These are phyloP conservation scores for Plectranthus barbatus DNA, from an alignment of 257 asterid species.

Conservation along the genomic window DNA sequence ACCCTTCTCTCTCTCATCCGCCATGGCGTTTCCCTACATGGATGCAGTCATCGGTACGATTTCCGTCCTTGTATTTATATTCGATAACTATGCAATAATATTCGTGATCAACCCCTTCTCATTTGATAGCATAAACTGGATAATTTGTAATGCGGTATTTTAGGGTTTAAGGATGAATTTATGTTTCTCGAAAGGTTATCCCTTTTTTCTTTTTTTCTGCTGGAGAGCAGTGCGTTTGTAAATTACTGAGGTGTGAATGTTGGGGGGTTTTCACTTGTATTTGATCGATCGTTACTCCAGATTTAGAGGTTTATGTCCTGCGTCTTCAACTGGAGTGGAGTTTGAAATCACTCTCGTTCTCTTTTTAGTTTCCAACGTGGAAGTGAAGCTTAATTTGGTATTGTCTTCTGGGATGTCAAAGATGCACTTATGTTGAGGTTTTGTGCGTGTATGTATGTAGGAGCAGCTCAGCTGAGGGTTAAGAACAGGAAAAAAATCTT, in stretches of 20 bases:
- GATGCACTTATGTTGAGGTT: not conserved
- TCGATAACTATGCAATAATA: not conserved
- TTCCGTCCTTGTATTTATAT: not conserved
- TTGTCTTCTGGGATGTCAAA: not conserved
- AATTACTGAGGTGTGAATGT: conserved; percentile 9
- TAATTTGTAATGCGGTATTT: conserved; percentile 2
- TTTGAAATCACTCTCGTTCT: not conserved
- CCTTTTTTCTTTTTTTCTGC: not conserved
- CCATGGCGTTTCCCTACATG: conserved; percentile 89
- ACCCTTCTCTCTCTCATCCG: conserved; percentile 3
- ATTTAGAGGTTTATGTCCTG: not conserved
- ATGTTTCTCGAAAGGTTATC: not conserved
- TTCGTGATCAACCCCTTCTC: not conserved
- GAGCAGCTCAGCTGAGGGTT: no score
- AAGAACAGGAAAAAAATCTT: no score
- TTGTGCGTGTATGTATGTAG: no score
- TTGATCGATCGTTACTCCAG: not conserved
- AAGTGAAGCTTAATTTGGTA: not conserved
- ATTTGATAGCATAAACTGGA: not conserved
- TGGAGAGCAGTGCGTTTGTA: not conserved
- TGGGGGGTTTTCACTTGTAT: conserved; percentile 17
- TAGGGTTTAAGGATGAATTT: not conserved
- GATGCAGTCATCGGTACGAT: conserved; percentile 71
- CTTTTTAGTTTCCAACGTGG: not conserved
- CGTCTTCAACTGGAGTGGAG: no score